Base-by-base conservation (phyloP, 768 basidiomycete genomes). In the Mycena haematopus region DNA sequence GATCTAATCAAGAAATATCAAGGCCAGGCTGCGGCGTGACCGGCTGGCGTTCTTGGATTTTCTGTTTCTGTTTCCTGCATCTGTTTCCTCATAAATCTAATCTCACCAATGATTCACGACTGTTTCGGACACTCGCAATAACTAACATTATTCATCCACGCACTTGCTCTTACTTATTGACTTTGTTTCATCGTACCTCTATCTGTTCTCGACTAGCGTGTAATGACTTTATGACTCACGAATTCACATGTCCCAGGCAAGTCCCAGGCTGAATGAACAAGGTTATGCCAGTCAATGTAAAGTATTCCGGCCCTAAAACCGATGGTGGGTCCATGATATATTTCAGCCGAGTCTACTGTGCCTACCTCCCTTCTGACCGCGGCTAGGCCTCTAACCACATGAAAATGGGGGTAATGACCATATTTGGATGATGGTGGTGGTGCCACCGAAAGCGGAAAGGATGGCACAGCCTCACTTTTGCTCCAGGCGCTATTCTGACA, bases 1-100 rank as follows among this genome's bases (percentile, higher is more conserved):
- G 91, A 92, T 75, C 77, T 93, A 64, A 93, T 93, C 72, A 89
- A 87, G 83, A 90, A 91, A 69, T 93, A 92, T 71, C 91, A 93
- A 75, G 79, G 79, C 49, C 72, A 73, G 58, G 63, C 70, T 29
- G 67, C 65, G 40, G 73, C 66, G 56, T 51, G 58, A 59, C 11
- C 40, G 3, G 17, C 22, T 25, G 36, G 25, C 22, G 17, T 51
- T 6, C 46, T 22, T 36, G 29, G n/a, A 19, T 21, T n/a, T 21
- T n/a, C 25, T 36, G 35, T 33, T 15, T 40, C 22, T 17, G 7
- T 44, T 35, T 58, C 29, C 42, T 38, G 40, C 61, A 56, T 58
- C 31, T 52, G 6, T 21, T 31, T 21, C 50, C 42, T 49, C 36
- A 5, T 46, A 45, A 21, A 52, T 51, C 56, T 63, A 45, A 36